Percentiles rank a stretch among this genome's conserved stretches.
Evolutionary conservation across 805 yeast genomes (phyloP).

Genomic region (Torulaspora franciscae): DNA sequence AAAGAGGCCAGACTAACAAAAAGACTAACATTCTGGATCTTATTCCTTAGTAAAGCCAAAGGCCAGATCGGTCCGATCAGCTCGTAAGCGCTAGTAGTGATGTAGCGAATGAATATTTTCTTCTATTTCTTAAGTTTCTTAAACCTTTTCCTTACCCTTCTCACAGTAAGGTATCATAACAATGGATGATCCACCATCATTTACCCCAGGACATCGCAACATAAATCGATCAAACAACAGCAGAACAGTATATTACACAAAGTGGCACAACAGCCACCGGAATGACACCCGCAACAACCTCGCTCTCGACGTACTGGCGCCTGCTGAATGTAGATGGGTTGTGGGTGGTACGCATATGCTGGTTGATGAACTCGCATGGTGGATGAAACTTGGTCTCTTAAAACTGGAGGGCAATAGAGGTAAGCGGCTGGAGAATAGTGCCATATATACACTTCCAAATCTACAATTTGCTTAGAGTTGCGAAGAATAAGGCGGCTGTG

Average conservation of each 20-base stretch:
- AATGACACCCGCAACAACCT: constrained; percentile 14
- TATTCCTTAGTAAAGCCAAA: no score
- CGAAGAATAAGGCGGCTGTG: background rate
- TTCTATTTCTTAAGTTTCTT: no score
- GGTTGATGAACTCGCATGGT: constrained; percentile 10
- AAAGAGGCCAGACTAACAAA: background rate
- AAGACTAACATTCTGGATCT: background rate
- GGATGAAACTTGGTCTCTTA: background rate
- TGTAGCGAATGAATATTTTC: no score
- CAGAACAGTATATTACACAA: constrained; percentile 16
- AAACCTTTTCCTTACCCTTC: background rate
- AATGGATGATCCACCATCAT: no score
- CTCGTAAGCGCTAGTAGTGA: no score
- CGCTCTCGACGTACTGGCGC: constrained; percentile 12
- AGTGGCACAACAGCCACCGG: constrained; percentile 16
- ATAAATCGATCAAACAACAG: constrained; percentile 17
- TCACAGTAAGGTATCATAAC: no score
- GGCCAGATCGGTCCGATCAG: no score
- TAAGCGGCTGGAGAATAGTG: background rate
- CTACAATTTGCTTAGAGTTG: no score
- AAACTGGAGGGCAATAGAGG: background rate
- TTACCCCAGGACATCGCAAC: constrained; percentile 10
- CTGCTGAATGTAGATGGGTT: constrained; percentile 18
- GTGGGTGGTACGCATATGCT: constrained; percentile 8
- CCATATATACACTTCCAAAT: background rate